Conservation (phyloP, 208 protist species). For the Porcisia hertigi region DNA sequence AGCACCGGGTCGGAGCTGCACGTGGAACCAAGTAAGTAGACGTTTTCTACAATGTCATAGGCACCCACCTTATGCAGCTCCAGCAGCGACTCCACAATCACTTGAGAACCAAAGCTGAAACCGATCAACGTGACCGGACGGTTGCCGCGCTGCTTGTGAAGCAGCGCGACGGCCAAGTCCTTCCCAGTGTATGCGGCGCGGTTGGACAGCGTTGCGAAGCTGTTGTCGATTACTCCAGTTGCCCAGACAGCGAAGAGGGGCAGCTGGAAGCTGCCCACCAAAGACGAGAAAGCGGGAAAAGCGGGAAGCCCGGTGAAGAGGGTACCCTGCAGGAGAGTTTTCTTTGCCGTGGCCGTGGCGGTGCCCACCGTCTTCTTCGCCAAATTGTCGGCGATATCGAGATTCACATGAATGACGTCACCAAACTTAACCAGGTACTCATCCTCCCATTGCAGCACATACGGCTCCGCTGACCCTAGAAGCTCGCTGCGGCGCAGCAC, state of each 20-base stretch:
- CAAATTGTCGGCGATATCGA: conserved; percentile 50
- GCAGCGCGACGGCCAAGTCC: conserved; percentile 74
- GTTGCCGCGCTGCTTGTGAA: conserved; percentile 58
- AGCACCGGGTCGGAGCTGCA: conserved; percentile 47
- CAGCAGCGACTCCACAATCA: conserved; percentile 82
- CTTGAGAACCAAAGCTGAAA: conserved; percentile 82
- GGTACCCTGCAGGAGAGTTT: conserved; percentile 51
- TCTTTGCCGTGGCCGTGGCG: conserved; percentile 47
- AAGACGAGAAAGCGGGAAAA: conserved; percentile 62
- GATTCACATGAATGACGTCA: conserved; percentile 55
- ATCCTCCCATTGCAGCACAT: conserved; percentile 84
- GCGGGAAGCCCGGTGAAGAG: conserved; percentile 74
- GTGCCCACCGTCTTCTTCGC: conserved; percentile 35
- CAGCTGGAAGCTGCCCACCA: conserved; percentile 65
- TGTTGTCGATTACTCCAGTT: conserved; percentile 85
- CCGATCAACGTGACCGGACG: conserved; percentile 88
- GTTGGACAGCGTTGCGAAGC: conserved; percentile 71
- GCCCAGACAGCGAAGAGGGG: conserved; percentile 83
- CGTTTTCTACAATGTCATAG: conserved; percentile 83
- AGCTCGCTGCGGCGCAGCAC: conserved; percentile 44
- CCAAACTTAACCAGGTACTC: conserved; percentile 70
- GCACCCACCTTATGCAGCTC: conserved; percentile 63
- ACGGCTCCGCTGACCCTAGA: conserved; percentile 51
- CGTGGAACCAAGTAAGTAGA: conserved; percentile 78
- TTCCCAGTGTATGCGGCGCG: conserved; percentile 73